Base-by-base conservation (phyloP, 768 basidiomycete species). In the Suillus paluster region DNA sequence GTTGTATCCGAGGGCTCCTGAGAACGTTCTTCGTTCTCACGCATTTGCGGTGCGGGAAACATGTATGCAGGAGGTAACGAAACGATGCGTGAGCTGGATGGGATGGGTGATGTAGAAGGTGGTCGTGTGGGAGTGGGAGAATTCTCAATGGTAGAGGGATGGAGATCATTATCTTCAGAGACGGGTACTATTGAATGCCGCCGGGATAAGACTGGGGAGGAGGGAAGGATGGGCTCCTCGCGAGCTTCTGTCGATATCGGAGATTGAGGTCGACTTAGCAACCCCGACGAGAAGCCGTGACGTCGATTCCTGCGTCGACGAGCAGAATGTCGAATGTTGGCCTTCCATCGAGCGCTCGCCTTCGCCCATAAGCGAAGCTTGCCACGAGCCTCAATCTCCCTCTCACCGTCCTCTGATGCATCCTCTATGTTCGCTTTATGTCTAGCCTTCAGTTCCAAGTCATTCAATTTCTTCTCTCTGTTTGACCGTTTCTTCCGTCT, bases 261-360 rank as follows among this genome's bases (percentile, higher is more conserved):
- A 38, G 71, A 75, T 60, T 19, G 60, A 6, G 71, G 57, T 48
- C 63, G 68, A 63, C 52, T 49, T 42, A 5, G 11, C 21, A 30
- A 23, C 14, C 64, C 57, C 50, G 66, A 23, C 19, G 21, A 33
- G 9, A 39, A 2, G 10, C 15, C 49, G 6, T 23, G 49, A 4
- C 62, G 55, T 58, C 45, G 67, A 50, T 64, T 72, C 46, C 82
- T 80, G 60, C 91, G 80, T 54, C 86, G 84, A 41, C 89, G 83
- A 9, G 85, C 84, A n/a, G 84, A 77, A 60, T 84, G 79, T 30
- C 85, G 84, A 11, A 84, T 81, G 57, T 87, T 86, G 3, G 83
- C 84, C 64, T 80, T 86, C 91, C 91, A 93, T 48, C 88, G 82
- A 9, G 85, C 86, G 2, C 84, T 86, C 2, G 90, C 89, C 62